Evolutionary conservation across 2,329 filamentous ascomycete species (phyloP), one percentile per base, ranked within the genome.

Genomic region (Fusarium hostae): DNA sequence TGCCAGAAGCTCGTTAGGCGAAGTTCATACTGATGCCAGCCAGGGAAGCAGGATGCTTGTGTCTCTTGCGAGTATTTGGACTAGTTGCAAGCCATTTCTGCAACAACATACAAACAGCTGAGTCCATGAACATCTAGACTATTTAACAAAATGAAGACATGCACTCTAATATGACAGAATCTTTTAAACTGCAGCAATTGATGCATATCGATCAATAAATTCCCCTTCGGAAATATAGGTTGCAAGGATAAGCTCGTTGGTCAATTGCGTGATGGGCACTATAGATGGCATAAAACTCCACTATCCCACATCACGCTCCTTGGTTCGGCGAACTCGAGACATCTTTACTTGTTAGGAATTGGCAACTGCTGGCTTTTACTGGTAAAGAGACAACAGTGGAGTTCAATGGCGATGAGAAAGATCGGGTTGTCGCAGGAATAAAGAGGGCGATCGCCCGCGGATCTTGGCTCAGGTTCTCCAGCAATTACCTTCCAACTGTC

Each of bases 251-350:
- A 30, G 48, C n/a, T 16, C 34, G 39, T 34, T 60, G 28, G 64
- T 66, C 64, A 58, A 67, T 67, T 67, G 64, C 64, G 63, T 67
- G 63, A 67, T 64, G 59, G 35, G 8, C 16, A 50, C 40, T 47
- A 52, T 40, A 37, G 63, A 67, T 67, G 64, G 55, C 64, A 67
- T 61, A 55, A 41, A 59, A 41, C 62, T 56, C 64, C 47, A 67
- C 47, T 59, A 43, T 52, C 62, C 48, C 52, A 65, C 34, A 43
- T 45, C 35, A 16, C 35, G 40, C 30, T 26, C 35, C 40, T 15
- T 6, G 22, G 18, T 43, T 32, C 24, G 32, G 37, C 30, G 26
- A 37, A 30, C 22, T 22, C 39, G 18, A 20, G 28, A 35, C 24
- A 15, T 34, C n/a, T 34, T 26, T 28, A 34, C 11, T 26, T 34